Evolutionary conservation across 176 grass and related monocot species (phyloP).

Genomic region (Rhynchospora breviuscula): DNA sequence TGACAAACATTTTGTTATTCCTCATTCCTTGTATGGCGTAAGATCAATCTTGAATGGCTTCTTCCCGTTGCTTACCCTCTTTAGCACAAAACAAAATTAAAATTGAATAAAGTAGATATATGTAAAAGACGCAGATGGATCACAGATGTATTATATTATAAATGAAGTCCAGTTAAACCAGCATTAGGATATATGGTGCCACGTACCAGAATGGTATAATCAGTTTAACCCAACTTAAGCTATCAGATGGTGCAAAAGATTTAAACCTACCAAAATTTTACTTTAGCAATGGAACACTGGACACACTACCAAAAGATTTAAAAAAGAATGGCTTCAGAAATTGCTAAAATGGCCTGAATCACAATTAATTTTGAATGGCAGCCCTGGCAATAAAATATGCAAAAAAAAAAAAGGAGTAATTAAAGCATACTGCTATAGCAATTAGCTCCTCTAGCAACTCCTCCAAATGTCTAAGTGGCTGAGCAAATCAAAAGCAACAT

Average conservation of each 20-base stretch:
- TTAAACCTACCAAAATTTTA: background rate
- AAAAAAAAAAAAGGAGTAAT: background rate
- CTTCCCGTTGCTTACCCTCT: constrained; percentile 82
- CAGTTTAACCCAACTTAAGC: background rate
- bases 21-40: constrained; percentile 48
- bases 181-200: background rate
- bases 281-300: background rate
- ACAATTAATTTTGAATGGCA: background rate
- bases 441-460: constrained; percentile 84
- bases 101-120: background rate
- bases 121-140: background rate
- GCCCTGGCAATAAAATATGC: background rate
- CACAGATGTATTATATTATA: background rate
- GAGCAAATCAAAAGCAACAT: background rate
- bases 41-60: constrained; percentile 69
- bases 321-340: background rate
- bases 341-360: background rate
- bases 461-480: constrained; percentile 85
- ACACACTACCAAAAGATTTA: background rate
- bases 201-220: background rate
- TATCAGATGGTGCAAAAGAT: too few relatives aligned
- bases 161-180: background rate
- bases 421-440: constrained; percentile 67
- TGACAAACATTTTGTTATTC: background rate
- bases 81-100: background rate